Base-by-base conservation (phyloP, 2,329 filamentous ascomycete genomes). In the Coniochaeta hoffmannii region DNA sequence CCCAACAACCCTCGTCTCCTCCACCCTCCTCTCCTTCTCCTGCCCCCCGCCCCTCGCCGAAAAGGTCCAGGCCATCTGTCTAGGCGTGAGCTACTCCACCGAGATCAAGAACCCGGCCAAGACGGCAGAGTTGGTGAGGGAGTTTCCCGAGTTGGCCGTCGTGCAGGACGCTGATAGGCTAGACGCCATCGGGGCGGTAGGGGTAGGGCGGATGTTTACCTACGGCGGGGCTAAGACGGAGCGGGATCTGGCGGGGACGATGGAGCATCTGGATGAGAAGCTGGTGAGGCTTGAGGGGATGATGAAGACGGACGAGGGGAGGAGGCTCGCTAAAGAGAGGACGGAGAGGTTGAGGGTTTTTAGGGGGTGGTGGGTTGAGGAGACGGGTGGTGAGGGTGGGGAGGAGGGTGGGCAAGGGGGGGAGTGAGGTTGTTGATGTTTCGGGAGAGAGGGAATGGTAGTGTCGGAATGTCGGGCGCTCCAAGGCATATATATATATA, bases 101-200 rank as follows among this genome's bases (percentile, higher is more conserved):
- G 92, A 97, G 70, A 75, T 82, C 51, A 81, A 80, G 63, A 77
- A 91, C 64, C 86, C 87, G 1, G 72, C 70, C 6, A 71, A 73
- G 12, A 84, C 90, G 9, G 70, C 69, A n/a, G 69, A 73, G 1
- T 75, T 92, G n/a, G 75, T 95, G n/a, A 67, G 66, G 6, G 65
- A 72, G 30, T 76, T 88, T 67, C 89, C 89, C 1, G 90, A 94
- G 69, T 74, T 94, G 32, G 91, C 83, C 0, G 82, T 96, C 50
- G 90, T 97, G 31, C 92, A 97, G 72, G 93, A 97, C 69, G 92
- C 92, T 4, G 93, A 97, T 73, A 79, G 92, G 7, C 76, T 97
- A n/a, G 93, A 97, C 71, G 89, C 91, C 4, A 85, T 97, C 52
- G 93, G 92, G 1, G 90, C 89, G 0, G 82, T 97, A 30, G 93